Base-by-base conservation (phyloP, 192 early-diverging fungal species). In the Chytriomyces confervae region DNA sequence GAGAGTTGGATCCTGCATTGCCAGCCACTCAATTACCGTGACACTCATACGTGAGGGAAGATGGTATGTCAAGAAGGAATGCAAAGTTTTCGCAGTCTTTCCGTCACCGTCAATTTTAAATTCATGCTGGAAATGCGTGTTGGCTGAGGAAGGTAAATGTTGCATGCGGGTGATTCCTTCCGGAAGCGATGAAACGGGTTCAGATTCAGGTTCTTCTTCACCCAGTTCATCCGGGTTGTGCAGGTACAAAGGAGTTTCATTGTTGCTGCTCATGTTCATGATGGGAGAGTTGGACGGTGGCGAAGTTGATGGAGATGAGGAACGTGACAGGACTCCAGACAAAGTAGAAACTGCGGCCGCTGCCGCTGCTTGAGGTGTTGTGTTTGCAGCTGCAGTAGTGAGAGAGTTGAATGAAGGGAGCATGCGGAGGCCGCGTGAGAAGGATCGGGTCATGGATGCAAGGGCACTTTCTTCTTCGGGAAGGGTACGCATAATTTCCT, bases 21-120 rank as follows among this genome's bases (percentile, higher is more conserved):
- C 63, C 10, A 77, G 53, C 76, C 76, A 77, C 47, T 77, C 76
- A 20, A 77, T 60, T 24, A 63, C 43, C 11, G 76, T 77, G 29
- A 76, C 70, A 8, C 23, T 69, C 18, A 77, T 9, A 16, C 57
- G 47, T 3, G 50, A 11, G 16, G 76, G 76, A 4, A 77, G 74
- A 63, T 63, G 63, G 27, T 1, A 27, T 10, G 44, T 50, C 27
- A 75, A 8, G 46, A 66, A 63, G 63, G 24, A 69, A 63, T 66
- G 43, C 50, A 72, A 29, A 43, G 63, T 75, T 18, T 62, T 71
- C 23, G 62, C 74, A 27, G 65, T 63, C 11, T 18, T 24, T 3
- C 74, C 74, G 46, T 66, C 74, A 5, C 53, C 53, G 23, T 75
- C 49, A 8, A 75, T 53, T 75, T 70, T 75, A 23, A 66, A 63